phyloP scores from a whole-genome alignment of 352 stramenopile species.

The Thraustochytrium striatum region DNA sequence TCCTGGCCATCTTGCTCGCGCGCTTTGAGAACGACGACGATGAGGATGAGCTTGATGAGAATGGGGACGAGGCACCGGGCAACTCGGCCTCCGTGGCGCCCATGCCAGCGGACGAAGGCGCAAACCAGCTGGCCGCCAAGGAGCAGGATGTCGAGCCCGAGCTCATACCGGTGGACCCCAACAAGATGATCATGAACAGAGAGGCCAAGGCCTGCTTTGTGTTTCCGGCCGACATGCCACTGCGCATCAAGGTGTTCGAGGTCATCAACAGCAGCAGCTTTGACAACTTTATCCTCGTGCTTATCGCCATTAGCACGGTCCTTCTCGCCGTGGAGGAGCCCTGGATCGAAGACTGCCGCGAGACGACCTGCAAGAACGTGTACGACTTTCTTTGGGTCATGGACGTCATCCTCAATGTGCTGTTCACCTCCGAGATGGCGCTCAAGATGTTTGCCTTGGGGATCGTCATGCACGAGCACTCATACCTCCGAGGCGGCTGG shows the following conservation, averaged over 20 bases:
- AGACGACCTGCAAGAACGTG: constrained; percentile 25
- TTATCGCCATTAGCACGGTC: constrained; percentile 77
- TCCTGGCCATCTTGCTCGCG: constrained; percentile 82
- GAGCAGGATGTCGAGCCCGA: neutral
- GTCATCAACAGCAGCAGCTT: constrained; percentile 69
- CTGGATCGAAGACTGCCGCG: constrained; percentile 59
- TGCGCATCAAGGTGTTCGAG: constrained; percentile 57
- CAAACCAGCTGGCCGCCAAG: neutral
- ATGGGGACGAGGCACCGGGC: constrained; percentile 1
- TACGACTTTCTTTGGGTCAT: constrained; percentile 58
- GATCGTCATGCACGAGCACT: constrained; percentile 62
- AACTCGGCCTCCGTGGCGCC: neutral
- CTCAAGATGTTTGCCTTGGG: constrained; percentile 79
- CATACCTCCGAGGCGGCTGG: constrained; percentile 77
- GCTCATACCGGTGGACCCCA: neutral
- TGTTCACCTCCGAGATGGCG: constrained; percentile 80
- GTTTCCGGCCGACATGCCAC: constrained; percentile 40
- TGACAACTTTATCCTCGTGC: constrained; percentile 67
- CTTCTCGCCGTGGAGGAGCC: constrained; percentile 78
- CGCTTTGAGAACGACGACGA: constrained; percentile 73
- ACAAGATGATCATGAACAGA: constrained; percentile 44
- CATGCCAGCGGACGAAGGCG: neutral
- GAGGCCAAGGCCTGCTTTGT: constrained; percentile 22
- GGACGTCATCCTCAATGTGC: constrained; percentile 68
- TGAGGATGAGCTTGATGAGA: constrained; percentile 37